These are phyloP conservation scores for Colletotrichum sp. DNA, from an alignment of 2,329 filamentous ascomycete genomes.

Conservation along the genomic window DNA sequence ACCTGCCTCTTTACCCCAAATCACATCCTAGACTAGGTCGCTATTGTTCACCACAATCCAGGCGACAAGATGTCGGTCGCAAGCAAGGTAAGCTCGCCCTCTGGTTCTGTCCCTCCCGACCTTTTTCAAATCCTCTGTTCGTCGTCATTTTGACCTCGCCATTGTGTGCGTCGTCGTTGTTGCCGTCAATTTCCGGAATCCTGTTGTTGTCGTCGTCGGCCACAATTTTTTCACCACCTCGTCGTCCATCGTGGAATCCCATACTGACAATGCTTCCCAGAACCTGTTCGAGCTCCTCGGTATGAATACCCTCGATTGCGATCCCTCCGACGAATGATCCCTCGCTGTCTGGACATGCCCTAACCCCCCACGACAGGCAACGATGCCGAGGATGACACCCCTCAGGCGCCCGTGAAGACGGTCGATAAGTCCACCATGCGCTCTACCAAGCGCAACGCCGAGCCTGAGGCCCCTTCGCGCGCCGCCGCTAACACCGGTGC, in stretches of 20 bases:
- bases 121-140: background rate
- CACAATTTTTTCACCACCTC: background rate
- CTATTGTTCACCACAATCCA: slow-evolving; percentile 27
- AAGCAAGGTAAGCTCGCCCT: slow-evolving; percentile 22
- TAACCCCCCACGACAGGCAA: slow-evolving; percentile 52
- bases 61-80: slow-evolving; percentile 28
- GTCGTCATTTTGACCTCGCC: background rate
- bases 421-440: slow-evolving; percentile 83
- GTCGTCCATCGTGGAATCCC: background rate
- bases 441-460: slow-evolving; percentile 83
- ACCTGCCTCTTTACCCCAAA: slow-evolving; percentile 23
- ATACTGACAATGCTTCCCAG: slow-evolving; percentile 48
- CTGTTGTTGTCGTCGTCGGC: background rate
- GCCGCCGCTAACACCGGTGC: slow-evolving; percentile 45
- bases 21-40: slow-evolving; percentile 26
- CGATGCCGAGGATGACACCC: slow-evolving; percentile 73
- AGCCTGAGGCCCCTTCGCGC: slow-evolving; percentile 69
- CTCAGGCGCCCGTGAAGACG: slow-evolving; percentile 83
- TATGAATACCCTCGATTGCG: slow-evolving; percentile 55
- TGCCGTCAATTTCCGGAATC: background rate
- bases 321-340: slow-evolving; percentile 21
- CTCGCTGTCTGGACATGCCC: slow-evolving; percentile 15
- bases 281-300: slow-evolving; percentile 99
- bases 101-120: background rate
- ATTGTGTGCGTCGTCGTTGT: background rate